Conservation (phyloP, 257 asterid species). For the Nemophila menziesii region DNA sequence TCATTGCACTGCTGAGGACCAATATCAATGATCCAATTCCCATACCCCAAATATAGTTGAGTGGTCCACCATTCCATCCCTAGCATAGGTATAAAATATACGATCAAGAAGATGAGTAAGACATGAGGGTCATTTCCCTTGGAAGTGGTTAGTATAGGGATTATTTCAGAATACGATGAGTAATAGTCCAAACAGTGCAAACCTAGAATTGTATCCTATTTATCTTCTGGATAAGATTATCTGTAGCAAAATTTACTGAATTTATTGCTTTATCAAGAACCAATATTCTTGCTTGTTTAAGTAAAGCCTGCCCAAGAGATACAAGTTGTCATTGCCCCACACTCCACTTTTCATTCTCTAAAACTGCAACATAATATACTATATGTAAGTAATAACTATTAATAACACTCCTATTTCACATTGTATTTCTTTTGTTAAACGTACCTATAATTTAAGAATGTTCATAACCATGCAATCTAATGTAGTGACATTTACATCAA, state of each 20-base stretch:
- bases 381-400: no score
- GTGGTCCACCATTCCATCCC: no score
- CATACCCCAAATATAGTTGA: no score
- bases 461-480: constrained; percentile 33
- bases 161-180: constrained; percentile 96
- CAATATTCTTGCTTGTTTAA: constrained; percentile 79
- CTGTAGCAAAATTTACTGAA: constrained; percentile 92
- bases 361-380: no score
- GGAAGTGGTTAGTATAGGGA: no score
- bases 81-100: no score
- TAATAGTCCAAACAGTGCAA: constrained; percentile 87
- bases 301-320: constrained; percentile 82
- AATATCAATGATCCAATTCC: no score
- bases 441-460: constrained; percentile 52
- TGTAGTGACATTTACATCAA: constrained; percentile 52
- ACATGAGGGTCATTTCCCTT: no score
- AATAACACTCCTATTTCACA: no score
- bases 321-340: constrained; percentile 92
- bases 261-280: constrained; percentile 95
- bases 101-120: no score
- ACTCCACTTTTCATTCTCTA: constrained; percentile 86
- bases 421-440: no score
- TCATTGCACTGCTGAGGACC: no score
- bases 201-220: constrained; percentile 66
- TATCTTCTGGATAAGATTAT: constrained; percentile 84